These are phyloP conservation scores for Solanum hybrid DNA, from an alignment of 305 asterid genomes.

Conservation along the genomic window DNA sequence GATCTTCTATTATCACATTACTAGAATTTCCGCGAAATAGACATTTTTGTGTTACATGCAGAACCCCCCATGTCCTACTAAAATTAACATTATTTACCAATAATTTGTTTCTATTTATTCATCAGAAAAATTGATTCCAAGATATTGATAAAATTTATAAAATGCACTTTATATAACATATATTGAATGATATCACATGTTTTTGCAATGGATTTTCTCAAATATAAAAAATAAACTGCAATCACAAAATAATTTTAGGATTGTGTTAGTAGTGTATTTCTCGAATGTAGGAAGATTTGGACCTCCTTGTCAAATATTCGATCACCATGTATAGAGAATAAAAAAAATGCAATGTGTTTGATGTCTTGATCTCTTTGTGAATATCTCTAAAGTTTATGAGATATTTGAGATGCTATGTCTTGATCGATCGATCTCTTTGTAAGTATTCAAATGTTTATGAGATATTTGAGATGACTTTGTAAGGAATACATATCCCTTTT, in stretches of 20 bases:
- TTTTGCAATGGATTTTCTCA: not conserved
- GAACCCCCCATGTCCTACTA: not conserved
- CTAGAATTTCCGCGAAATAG: not conserved
- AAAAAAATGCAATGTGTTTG: not conserved
- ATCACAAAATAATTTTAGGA: not conserved
- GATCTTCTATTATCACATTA: not conserved
- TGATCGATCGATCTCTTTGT: not conserved
- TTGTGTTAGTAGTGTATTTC: not conserved
- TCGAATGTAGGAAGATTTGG: not conserved
- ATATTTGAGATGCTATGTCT: not conserved
- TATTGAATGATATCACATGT: not conserved
- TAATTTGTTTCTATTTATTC: not conserved
- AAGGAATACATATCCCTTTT: not conserved
- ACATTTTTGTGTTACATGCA: not conserved
- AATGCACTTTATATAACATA: not conserved
- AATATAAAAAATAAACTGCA: not conserved
- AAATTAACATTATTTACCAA: not conserved
- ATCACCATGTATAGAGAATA: not conserved
- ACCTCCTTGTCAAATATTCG: not conserved
- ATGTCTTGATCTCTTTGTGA: not conserved
- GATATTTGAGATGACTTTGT: not conserved
- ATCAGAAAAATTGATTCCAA: not conserved
- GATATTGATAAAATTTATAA: not conserved
- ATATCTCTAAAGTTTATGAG: not conserved
- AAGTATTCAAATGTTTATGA: not conserved